Evolutionary conservation across 2,329 filamentous ascomycete species (phyloP).

Genomic region (Byssoonygena ceratinophila): DNA sequence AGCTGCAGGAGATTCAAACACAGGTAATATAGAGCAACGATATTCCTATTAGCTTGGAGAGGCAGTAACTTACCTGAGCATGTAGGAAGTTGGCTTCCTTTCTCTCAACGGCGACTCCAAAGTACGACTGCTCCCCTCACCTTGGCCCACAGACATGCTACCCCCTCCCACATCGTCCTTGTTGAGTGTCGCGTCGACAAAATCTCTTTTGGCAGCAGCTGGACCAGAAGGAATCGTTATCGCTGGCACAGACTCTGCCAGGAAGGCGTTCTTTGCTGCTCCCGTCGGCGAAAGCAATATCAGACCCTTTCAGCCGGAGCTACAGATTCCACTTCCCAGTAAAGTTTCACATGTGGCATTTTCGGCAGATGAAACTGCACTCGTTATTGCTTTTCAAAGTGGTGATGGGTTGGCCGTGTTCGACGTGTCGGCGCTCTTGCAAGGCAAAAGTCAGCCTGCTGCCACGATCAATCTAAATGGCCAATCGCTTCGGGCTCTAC

Average conservation of each 20-base stretch:
- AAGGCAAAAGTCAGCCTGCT: slow-evolving; percentile 55
- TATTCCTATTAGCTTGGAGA: background rate
- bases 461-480: slow-evolving; percentile 70
- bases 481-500: slow-evolving; percentile 59
- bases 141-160: slow-evolving; percentile 60
- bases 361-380: slow-evolving; percentile 73
- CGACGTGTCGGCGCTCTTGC: slow-evolving; percentile 57
- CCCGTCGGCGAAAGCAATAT: slow-evolving; percentile 51
- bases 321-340: slow-evolving; percentile 60
- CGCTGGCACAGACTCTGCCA: slow-evolving; percentile 63
- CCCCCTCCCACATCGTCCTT: slow-evolving; percentile 72
- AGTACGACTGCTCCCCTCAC: slow-evolving; percentile 62
- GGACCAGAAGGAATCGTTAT: slow-evolving; percentile 70
- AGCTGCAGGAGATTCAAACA: slow-evolving; percentile 68
- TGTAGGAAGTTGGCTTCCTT: slow-evolving; percentile 67
- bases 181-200: slow-evolving; percentile 67
- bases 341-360: slow-evolving; percentile 83
- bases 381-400: slow-evolving; percentile 71
- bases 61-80: background rate
- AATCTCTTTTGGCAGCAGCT: slow-evolving; percentile 75
- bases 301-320: slow-evolving; percentile 60
- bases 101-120: slow-evolving; percentile 71
- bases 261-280: slow-evolving; percentile 59
- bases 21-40: slow-evolving; percentile 46
- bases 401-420: slow-evolving; percentile 78